Conservation (phyloP, 805 yeast species). For the Maudiozyma serrabonitensis region DNA sequence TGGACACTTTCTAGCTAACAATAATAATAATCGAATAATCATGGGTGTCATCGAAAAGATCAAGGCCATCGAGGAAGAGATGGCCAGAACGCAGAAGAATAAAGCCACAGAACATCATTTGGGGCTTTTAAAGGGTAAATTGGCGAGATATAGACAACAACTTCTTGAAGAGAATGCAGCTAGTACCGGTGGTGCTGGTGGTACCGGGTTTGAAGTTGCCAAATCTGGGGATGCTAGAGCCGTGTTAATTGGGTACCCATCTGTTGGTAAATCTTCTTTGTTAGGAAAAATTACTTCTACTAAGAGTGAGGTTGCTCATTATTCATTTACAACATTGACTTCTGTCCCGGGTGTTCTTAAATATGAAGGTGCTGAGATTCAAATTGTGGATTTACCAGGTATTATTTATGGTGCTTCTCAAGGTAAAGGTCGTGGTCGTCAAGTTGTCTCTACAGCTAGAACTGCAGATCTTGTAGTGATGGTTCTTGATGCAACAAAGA, state of each 20-base stretch:
- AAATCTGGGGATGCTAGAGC: slow-evolving; percentile 96
- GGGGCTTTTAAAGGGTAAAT: slow-evolving; percentile 87
- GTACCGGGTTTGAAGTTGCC: slow-evolving; percentile 87
- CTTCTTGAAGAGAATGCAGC: slow-evolving; percentile 79
- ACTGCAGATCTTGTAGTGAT: slow-evolving; percentile 87
- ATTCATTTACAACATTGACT: slow-evolving; percentile 91
- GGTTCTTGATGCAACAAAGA: slow-evolving; percentile 94
- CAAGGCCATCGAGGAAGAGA: slow-evolving; percentile 82
- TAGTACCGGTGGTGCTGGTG: slow-evolving; percentile 51
- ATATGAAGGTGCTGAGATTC: slow-evolving; percentile 94
- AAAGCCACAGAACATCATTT: slow-evolving; percentile 97
- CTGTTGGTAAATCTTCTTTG: slow-evolving; percentile 93
- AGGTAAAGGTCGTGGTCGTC: slow-evolving; percentile 96
- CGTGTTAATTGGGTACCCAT: slow-evolving; percentile 91
- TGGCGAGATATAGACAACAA: slow-evolving; percentile 87
- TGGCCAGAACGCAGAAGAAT: slow-evolving; percentile 91
- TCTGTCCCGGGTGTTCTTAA: slow-evolving; percentile 94
- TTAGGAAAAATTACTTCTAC: slow-evolving; percentile 85
- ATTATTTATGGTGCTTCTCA: slow-evolving; percentile 93
- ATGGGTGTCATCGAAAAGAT: slow-evolving; percentile 55
- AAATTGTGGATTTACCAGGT: slow-evolving; percentile 95
- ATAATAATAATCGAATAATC: slow-evolving; percentile 1
- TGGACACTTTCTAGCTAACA: no score
- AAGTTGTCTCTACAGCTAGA: slow-evolving; percentile 91
- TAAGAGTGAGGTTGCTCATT: slow-evolving; percentile 87